These are phyloP conservation scores for Gossypium lobatum DNA, from an alignment of 441 rosid genomes.

Conservation along the genomic window DNA sequence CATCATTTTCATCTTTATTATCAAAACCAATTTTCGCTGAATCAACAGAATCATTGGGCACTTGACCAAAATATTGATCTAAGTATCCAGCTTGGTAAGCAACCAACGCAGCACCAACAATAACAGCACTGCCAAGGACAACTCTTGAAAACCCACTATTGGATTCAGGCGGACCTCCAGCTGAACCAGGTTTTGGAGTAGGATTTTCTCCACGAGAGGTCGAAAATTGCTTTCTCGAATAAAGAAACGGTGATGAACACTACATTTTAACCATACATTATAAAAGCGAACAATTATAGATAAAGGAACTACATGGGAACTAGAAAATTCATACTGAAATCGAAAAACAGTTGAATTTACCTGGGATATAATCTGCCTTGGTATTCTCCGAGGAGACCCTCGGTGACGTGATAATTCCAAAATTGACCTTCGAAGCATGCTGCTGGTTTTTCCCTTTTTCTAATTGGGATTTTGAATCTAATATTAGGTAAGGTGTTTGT, in stretches of 20 bases:
- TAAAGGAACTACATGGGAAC: neutral
- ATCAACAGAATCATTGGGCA: conserved; percentile 26
- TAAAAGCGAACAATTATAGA: neutral
- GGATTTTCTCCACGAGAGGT: conserved; percentile 39
- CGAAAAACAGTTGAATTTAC: conserved; percentile 24
- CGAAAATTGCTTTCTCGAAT: conserved; percentile 44
- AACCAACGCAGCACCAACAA: conserved; percentile 43
- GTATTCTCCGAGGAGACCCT: conserved; percentile 37
- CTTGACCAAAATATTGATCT: conserved; percentile 42
- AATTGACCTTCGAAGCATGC: conserved; percentile 52
- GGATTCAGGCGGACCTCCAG: conserved; percentile 26
- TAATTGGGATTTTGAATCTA: neutral
- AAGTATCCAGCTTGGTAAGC: conserved; percentile 60
- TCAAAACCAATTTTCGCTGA: conserved; percentile 21
- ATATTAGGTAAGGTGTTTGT: conserved; percentile 20
- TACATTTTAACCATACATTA: conserved; percentile 20
- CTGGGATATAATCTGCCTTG: conserved; percentile 44
- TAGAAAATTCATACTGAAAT: neutral
- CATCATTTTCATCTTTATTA: conserved; percentile 20
- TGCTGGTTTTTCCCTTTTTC: neutral
- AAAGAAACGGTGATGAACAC: conserved; percentile 35
- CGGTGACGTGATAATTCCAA: conserved; percentile 51
- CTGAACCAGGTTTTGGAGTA: conserved; percentile 31
- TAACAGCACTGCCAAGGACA: conserved; percentile 43
- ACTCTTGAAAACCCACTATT: conserved; percentile 34